Evolutionary conservation across 2,329 filamentous ascomycete species (phyloP), one percentile per base, ranked within the genome.

Genomic region (Reticulascus tulasneorum): DNA sequence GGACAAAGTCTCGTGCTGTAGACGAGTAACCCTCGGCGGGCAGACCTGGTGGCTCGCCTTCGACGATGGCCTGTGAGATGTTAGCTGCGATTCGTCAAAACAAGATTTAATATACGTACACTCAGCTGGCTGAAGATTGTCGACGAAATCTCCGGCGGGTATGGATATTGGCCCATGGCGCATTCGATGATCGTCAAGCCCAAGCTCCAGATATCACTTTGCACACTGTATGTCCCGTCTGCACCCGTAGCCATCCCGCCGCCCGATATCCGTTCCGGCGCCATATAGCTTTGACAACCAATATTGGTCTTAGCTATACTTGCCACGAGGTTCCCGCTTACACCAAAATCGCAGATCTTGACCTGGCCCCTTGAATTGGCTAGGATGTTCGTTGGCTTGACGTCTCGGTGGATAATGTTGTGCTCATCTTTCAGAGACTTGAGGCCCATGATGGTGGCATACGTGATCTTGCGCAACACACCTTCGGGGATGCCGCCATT

Each of bases 251-350:
- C 79, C 53, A 89, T 79, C 16, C 84, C 84, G 38, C 90, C 89
- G 31, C 87, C 88, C 8, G 88, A 88, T 52, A 98, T 98, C 47
- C 93, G 74, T 62, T 98, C 93, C 0, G 93, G 93, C 0, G 93
- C 93, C 93, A 98, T 98, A 66, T 98, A 98, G 56, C 90, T 96
- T 64, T 98, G 93, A 55, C 93, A 98, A 24, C 93, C 93, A 53
- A 98, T 98, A 58, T 98, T 98, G 19, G 93, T 98, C 65, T 94
- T 95, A 33, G 93, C 93, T 52, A 97, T 97, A 66, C 89, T 95
- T 17, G 93, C 91, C 16, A 98, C 93, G 17, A 98, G 68, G 53
- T 98, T 98, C 35, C 93, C 93, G 48, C 86, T 94, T 37, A 98
- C 93, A 38, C 93, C 93, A 59, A 98, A 98, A 62, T 98, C 93